Base-by-base conservation (phyloP, 805 yeast genomes). In the Spathaspora boniae region DNA sequence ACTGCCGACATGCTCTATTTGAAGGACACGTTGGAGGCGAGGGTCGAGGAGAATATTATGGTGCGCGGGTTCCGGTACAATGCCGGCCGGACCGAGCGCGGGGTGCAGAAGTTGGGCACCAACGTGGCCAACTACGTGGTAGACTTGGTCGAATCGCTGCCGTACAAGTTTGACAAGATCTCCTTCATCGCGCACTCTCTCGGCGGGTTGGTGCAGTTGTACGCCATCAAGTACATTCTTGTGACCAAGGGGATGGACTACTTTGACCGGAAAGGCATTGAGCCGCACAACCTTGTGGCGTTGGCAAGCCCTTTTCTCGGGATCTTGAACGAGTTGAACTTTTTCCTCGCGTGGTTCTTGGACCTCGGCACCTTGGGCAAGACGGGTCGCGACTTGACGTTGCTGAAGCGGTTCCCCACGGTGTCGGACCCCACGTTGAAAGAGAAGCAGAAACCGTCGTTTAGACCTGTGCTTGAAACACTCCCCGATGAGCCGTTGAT, bases 271-370 rank as follows among this genome's bases (percentile, higher is more conserved):
- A 38, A 46, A n/a, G 37, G 42, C 5, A 61, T 68, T 8, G 30
- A 43, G 26, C 68, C 65, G 6, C 45, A 40, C 23, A 60, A 67
- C 33, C 51, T 68, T 20, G 52, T 68, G n/a, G 54, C 57, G 25
- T 44, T 68, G 59, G 72, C 74, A 11, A 52, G 63, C 27, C 74
- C 74, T 8, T 47, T 67, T 33, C 50, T 68, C 17, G 74, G 74
- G 4, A 57, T 68, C 2, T 48, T 67, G 31, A 58, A 59, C 46
- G 74, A 68, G 40, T 53, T 62, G 50, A 65, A 67, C 39, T 54
- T 65, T 27, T 34, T 57, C 29, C 54, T 67, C 20, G 52, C 62
- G 19, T 63, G 70, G 68, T 61, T 67, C 29, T 48, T 68, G 30
- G 72, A 66, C 41, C 38, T 68, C 18, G 74, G 74, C 5, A 65